Percentiles rank a stretch among this genome's conserved stretches.
These are phyloP conservation scores for Ochetophila trinervis DNA, from an alignment of 306 rosid genomes.

Conservation along the genomic window DNA sequence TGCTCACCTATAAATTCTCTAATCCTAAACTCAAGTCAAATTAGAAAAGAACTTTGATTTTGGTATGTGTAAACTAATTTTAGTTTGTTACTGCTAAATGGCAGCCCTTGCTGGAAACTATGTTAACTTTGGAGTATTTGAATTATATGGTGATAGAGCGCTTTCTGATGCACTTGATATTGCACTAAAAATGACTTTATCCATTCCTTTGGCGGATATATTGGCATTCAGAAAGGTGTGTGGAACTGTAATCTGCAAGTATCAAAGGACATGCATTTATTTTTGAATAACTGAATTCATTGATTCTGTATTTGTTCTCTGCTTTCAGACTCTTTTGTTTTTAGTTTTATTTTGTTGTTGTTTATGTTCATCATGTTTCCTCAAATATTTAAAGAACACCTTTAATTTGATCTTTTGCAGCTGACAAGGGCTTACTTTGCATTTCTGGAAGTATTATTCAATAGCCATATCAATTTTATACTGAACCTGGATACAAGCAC, in stretches of 20 bases:
- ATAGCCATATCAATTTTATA: constrained; percentile 72
- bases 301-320: no score
- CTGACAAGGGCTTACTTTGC: constrained; percentile 91
- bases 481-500: constrained; percentile 81
- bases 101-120: constrained; percentile 97
- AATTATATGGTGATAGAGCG: constrained; percentile 92
- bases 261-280: not conserved
- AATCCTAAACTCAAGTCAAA: not conserved
- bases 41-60: not conserved
- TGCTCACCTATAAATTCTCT: no score
- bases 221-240: constrained; percentile 91
- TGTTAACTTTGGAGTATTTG: constrained; percentile 98
- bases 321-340: not conserved
- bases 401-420: constrained; percentile 44
- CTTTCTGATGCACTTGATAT: constrained; percentile 86
- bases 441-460: constrained; percentile 90
- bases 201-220: constrained; percentile 90
- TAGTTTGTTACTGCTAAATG: constrained; percentile 22
- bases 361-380: not conserved
- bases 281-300: no score
- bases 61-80: constrained; percentile 13
- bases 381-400: not conserved
- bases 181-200: constrained; percentile 84
- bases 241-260: constrained; percentile 18
- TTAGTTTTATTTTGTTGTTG: no score